Conservation (phyloP, 73 alveolate genomes). For the Paramecium sonneborni region DNA sequence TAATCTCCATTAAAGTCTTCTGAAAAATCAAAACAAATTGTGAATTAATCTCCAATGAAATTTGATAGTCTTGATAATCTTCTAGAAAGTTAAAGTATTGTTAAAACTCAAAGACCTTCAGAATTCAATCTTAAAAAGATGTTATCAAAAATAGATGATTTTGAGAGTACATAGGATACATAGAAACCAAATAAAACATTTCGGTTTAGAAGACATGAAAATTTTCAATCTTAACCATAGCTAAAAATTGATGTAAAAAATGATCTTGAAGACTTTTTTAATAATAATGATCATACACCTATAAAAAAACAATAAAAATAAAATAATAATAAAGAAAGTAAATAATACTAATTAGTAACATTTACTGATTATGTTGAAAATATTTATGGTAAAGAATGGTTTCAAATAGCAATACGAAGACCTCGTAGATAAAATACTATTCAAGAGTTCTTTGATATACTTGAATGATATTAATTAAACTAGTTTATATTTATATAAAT, state of each 20-base stretch:
- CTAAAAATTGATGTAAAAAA: not conserved
- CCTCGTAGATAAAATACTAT: not conserved
- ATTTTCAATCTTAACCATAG: not conserved
- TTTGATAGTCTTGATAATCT: not conserved
- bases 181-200: not conserved
- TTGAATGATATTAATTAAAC: not conserved
- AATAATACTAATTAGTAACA: not conserved
- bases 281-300: not conserved
- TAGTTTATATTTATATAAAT: not conserved
- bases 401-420: not conserved
- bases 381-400: conserved; percentile 25
- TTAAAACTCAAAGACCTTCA: not conserved
- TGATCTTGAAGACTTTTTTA: not conserved
- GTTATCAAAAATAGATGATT: not conserved
- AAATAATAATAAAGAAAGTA: not conserved
- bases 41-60: not conserved
- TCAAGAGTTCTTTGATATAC: not conserved
- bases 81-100: not conserved
- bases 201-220: conserved; percentile 13
- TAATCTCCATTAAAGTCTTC: not conserved
- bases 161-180: not conserved
- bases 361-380: conserved; percentile 38
- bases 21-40: not conserved
- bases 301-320: not conserved
- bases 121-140: not conserved